phyloP scores from a whole-genome alignment of 345 rosid species.

The Cardamine chenopodiifolia region DNA sequence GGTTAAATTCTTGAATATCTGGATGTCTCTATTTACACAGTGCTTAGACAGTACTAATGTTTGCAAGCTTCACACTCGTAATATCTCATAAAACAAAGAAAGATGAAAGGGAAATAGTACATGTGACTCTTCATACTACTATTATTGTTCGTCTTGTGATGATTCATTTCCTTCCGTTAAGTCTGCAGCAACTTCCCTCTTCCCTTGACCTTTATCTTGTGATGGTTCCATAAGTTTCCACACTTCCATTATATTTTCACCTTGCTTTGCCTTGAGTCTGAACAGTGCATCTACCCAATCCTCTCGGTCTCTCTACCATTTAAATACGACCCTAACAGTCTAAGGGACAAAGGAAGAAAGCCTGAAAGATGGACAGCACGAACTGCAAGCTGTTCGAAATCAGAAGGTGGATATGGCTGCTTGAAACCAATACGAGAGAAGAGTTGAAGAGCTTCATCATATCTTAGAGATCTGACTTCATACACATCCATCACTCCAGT shows the following conservation, averaged over 20 bases:
- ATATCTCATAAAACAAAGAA: no score
- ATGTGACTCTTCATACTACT: no score
- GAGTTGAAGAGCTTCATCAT: slow-evolving; percentile 30
- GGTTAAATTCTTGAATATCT: no score
- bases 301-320: not conserved
- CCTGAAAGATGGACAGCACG: slow-evolving; percentile 28
- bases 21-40: no score
- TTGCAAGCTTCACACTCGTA: no score
- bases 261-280: not conserved
- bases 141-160: no score
- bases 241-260: slow-evolving; percentile 9
- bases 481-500: slow-evolving; percentile 3
- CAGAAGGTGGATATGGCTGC: slow-evolving; percentile 13
- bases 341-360: slow-evolving; percentile 22
- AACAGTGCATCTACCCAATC: slow-evolving; percentile 18
- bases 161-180: no score
- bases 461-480: slow-evolving; percentile 23
- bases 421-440: slow-evolving; percentile 25
- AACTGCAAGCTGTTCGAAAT: slow-evolving; percentile 12
- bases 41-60: no score
- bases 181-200: no score
- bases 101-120: no score
- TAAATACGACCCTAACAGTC: slow-evolving; percentile 16
- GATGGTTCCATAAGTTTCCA: slow-evolving; percentile 21
- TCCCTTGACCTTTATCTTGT: not conserved